Conservation (phyloP, 345 rosid species). For the Triadica sebifera region DNA sequence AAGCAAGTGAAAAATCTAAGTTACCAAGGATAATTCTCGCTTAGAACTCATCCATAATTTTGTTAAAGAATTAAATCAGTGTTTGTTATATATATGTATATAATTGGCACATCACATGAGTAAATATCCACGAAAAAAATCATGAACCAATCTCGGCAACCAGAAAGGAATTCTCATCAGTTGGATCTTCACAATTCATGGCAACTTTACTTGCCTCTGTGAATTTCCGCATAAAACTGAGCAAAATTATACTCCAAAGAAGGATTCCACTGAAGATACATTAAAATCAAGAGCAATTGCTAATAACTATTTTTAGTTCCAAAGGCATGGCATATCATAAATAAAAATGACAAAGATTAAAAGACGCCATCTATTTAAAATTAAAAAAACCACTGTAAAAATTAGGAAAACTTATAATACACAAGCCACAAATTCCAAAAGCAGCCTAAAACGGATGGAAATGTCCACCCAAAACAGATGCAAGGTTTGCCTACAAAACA, state of each 20-base stretch:
- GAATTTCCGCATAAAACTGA: not conserved
- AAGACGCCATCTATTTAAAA: slow-evolving; percentile 3
- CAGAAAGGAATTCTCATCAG: not conserved
- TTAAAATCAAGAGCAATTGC: not conserved
- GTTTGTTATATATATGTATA: too few species aligned
- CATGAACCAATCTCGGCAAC: too few species aligned
- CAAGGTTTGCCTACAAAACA: slow-evolving; percentile 27
- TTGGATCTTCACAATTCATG: not conserved
- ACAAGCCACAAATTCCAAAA: slow-evolving; percentile 22
- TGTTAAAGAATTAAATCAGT: too few species aligned
- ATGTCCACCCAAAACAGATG: slow-evolving; percentile 19
- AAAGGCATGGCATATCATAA: not conserved
- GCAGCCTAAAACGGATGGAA: slow-evolving; percentile 26
- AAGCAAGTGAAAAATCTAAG: too few species aligned
- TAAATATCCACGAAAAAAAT: too few species aligned
- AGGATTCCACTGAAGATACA: not conserved
- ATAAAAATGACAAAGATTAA: not conserved
- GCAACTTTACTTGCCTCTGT: not conserved
- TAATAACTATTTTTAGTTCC: not conserved
- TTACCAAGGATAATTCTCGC: too few species aligned
- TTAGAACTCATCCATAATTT: too few species aligned
- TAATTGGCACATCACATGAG: too few species aligned
- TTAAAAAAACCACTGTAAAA: not conserved
- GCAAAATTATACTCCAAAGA: not conserved
- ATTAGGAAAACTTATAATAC: slow-evolving; percentile 19